Conservation (phyloP, 78 protist genomes). For the Pigoraptor vietnamica region DNA sequence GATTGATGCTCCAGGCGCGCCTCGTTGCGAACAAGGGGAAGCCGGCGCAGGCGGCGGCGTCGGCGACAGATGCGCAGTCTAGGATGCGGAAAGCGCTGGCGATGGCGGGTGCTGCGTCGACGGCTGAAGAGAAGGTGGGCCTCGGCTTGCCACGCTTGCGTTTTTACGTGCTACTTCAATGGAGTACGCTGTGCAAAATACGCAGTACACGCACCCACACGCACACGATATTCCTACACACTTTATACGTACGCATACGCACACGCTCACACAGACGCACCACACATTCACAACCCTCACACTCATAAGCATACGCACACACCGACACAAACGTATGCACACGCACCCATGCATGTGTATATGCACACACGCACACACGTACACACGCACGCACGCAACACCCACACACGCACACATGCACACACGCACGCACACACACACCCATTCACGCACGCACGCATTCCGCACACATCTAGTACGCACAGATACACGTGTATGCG, state of each 20-base stretch:
- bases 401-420: too few relatives aligned
- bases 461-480: too few relatives aligned
- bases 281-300: too few relatives aligned
- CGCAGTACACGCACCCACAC: too few relatives aligned
- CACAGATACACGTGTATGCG: too few relatives aligned
- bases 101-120: not conserved
- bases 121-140: not conserved
- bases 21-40: not conserved
- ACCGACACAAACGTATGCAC: too few relatives aligned
- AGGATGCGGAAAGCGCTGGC: not conserved
- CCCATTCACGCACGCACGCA: too few relatives aligned
- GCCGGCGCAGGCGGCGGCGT: not conserved
- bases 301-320: not conserved
- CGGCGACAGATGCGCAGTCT: not conserved
- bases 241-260: not conserved
- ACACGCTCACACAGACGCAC: not conserved
- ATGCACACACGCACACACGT: not conserved
- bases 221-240: not conserved
- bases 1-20: not conserved
- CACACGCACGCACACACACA: too few relatives aligned
- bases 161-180: not conserved
- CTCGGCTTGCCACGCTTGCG: not conserved
- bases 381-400: too few relatives aligned
- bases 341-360: not conserved
- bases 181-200: too few relatives aligned